Evolutionary conservation across 768 basidiomycete genomes (phyloP).

Genomic region (Pulveroboletus sp.): DNA sequence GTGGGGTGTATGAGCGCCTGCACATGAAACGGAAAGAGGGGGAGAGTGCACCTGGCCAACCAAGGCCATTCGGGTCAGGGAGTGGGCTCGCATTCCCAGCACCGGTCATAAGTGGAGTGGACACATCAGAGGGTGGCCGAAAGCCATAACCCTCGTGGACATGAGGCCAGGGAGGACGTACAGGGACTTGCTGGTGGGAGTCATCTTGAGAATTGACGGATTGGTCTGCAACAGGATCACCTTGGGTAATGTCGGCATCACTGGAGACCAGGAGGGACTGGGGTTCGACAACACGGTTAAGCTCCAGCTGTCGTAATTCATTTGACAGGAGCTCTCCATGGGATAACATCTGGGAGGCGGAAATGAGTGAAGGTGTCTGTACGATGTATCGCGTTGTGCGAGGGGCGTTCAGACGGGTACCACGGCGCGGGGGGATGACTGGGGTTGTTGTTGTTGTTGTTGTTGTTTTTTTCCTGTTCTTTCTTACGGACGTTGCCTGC

Average conservation of each 20-base stretch:
- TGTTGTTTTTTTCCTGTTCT: background rate
- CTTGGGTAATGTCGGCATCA: conserved; percentile 9
- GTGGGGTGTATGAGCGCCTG: conserved; percentile 10
- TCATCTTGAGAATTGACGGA: conserved; percentile 4
- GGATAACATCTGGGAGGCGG: conserved; percentile 21
- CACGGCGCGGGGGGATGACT: too few relatives aligned
- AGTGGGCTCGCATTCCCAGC: conserved; percentile 31
- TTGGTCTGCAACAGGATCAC: conserved; percentile 2
- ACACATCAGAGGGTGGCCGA: conserved; percentile 60
- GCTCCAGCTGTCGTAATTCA: conserved; percentile 45
- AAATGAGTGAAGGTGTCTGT: background rate
- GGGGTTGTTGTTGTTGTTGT: too few relatives aligned
- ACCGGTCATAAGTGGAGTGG: conserved; percentile 48
- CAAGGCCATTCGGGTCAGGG: conserved; percentile 67
- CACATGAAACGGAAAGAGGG: conserved; percentile 2
- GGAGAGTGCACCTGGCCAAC: conserved; percentile 76
- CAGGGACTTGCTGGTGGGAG: conserved; percentile 12
- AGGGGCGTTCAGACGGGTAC: background rate
- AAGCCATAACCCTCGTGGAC: conserved; percentile 80
- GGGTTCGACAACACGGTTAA: conserved; percentile 15
- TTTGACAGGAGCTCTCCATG: conserved; percentile 41
- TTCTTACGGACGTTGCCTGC: too few relatives aligned
- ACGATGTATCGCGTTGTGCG: background rate
- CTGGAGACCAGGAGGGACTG: background rate
- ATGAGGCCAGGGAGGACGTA: conserved; percentile 30